These are phyloP conservation scores for Rosa hybrid DNA, from an alignment of 331 rosid species.

Conservation along the genomic window DNA sequence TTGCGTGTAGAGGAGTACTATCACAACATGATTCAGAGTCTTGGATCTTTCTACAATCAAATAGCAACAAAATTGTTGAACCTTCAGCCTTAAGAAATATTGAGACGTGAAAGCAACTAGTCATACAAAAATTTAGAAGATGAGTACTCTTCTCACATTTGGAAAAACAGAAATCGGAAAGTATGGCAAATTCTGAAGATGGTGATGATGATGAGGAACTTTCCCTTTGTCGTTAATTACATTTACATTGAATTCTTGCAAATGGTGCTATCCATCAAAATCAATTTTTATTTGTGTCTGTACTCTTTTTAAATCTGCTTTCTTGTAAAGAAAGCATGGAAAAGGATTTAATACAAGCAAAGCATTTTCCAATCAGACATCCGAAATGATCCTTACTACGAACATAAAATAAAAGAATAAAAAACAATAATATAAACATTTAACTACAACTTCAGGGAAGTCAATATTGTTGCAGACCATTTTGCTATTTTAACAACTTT, in stretches of 20 bases:
- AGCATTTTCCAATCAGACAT: too few relatives aligned
- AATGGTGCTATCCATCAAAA: background rate
- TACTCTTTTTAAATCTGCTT: background rate
- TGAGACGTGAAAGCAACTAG: background rate
- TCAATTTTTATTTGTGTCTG: background rate
- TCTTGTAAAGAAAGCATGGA: too few relatives aligned
- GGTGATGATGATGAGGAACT: conserved; percentile 4
- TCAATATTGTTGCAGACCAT: too few relatives aligned
- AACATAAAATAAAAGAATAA: too few relatives aligned
- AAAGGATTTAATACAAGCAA: too few relatives aligned
- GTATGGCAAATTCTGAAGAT: background rate
- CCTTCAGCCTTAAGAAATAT: background rate
- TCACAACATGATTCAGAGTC: background rate
- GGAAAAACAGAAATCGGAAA: background rate
- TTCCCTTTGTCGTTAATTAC: background rate
- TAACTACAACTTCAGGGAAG: too few relatives aligned
- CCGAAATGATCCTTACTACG: too few relatives aligned
- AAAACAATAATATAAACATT: too few relatives aligned
- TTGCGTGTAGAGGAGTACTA: background rate
- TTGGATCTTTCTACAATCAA: background rate
- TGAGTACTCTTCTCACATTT: background rate
- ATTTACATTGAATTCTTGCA: background rate
- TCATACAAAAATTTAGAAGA: background rate
- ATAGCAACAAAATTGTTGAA: background rate
- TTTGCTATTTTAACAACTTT: too few relatives aligned